These are phyloP conservation scores for Sphaerulina vaccinii DNA, from an alignment of 2,329 filamentous ascomycete species.

Conservation along the genomic window DNA sequence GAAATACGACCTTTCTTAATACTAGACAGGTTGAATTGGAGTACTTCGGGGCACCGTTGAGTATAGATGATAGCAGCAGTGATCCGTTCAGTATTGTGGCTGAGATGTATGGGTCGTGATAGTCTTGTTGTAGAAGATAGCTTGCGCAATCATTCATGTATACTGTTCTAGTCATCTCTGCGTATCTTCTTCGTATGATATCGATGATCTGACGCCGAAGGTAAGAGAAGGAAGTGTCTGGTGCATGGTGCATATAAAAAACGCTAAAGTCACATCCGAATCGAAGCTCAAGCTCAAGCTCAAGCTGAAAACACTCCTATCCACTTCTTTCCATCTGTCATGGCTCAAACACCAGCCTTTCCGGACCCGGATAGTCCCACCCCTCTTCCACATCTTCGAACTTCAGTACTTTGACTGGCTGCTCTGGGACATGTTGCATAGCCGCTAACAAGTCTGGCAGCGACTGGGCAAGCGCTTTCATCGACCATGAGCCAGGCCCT, in stretches of 20 bases:
- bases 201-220: too few relatives aligned
- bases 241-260: too few relatives aligned
- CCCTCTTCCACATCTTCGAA: slow-evolving; percentile 29
- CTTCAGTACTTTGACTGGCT: slow-evolving; percentile 27
- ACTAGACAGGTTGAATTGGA: slow-evolving; percentile 21
- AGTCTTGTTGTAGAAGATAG: too few relatives aligned
- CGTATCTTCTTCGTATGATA: too few relatives aligned
- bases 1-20: slow-evolving; percentile 22
- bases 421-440: slow-evolving; percentile 23
- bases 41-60: slow-evolving; percentile 15
- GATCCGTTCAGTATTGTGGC: too few relatives aligned
- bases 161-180: too few relatives aligned
- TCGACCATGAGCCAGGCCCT: slow-evolving; percentile 32
- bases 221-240: too few relatives aligned
- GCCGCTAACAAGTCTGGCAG: slow-evolving; percentile 28
- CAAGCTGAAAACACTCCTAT: too few relatives aligned
- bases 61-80: not conserved
- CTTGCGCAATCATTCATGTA: too few relatives aligned
- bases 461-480: slow-evolving; percentile 25
- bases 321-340: not conserved
- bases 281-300: too few relatives aligned
- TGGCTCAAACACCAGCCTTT: slow-evolving; percentile 29
- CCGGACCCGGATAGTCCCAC: slow-evolving; percentile 27
- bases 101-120: too few relatives aligned
- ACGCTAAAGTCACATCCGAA: too few relatives aligned